Evolutionary conservation across 371 early-diverging fungal species (phyloP).

Genomic region (Mucor irregularis): DNA sequence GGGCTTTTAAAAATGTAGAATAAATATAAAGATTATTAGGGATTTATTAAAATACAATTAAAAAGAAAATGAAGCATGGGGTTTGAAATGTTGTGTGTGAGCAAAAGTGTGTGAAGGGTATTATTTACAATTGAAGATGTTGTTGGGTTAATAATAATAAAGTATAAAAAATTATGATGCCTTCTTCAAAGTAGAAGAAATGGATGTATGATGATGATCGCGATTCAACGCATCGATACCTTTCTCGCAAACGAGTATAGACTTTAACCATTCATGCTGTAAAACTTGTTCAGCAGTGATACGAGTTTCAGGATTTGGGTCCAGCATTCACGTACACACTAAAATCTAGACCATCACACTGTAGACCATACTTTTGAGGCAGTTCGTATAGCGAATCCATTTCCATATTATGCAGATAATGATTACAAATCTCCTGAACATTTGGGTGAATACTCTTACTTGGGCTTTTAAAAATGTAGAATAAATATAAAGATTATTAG

Average conservation of each 20-base stretch:
- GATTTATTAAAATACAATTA: background rate
- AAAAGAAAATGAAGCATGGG: background rate
- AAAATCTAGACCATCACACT: constrained; percentile 46
- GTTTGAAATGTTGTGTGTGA: background rate
- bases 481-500: background rate
- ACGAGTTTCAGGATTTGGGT: constrained; percentile 75
- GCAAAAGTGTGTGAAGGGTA: too few relatives aligned
- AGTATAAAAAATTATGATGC: background rate
- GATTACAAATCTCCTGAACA: constrained; percentile 48
- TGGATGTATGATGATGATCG: constrained; percentile 20
- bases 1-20: constrained; percentile 26
- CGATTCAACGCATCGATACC: constrained; percentile 20
- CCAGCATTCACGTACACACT: constrained; percentile 71
- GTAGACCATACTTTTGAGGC: constrained; percentile 50
- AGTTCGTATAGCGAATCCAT: constrained; percentile 40
- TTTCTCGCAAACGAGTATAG: constrained; percentile 48
- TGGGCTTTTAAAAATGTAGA: constrained; percentile 32
- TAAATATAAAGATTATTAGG: background rate
- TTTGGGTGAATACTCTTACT: constrained; percentile 54
- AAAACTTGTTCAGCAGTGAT: constrained; percentile 61
- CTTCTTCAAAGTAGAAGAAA: constrained; percentile 2
- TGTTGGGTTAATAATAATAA: background rate
- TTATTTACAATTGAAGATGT: constrained; percentile 9
- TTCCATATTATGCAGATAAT: constrained; percentile 52
- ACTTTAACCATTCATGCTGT: constrained; percentile 67